Conservation (phyloP, 1,284 basidiomycete genomes). For the Trichosporon sp. region DNA sequence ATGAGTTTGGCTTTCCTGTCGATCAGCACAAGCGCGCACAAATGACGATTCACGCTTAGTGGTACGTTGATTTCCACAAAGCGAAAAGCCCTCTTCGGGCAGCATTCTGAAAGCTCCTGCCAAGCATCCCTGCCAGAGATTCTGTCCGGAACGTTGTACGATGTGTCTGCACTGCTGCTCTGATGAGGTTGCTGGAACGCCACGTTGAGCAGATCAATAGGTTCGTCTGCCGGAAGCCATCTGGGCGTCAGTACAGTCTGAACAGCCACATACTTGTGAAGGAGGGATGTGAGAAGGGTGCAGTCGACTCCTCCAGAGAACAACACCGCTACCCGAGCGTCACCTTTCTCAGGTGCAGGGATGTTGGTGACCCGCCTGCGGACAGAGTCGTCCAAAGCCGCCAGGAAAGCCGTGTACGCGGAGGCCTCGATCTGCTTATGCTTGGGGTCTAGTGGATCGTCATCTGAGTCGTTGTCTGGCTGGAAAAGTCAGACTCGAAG, state of each 20-base stretch:
- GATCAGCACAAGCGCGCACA: not conserved
- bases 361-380: constrained; percentile 51
- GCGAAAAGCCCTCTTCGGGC: constrained; percentile 76
- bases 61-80: constrained; percentile 86
- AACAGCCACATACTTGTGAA: constrained; percentile 53
- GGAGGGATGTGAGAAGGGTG: constrained; percentile 72
- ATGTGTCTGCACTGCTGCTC: constrained; percentile 20
- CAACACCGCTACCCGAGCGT: constrained; percentile 71
- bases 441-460: not conserved
- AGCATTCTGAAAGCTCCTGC: constrained; percentile 66
- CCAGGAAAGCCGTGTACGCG: not conserved
- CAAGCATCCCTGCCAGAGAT: constrained; percentile 71
- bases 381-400: constrained; percentile 46
- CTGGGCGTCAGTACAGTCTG: constrained; percentile 30
- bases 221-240: constrained; percentile 64
- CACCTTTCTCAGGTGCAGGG: constrained; percentile 30
- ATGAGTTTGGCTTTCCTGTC: constrained; percentile 59
- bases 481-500: too few species aligned
- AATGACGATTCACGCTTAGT: constrained; percentile 59
- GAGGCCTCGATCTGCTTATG: not conserved
- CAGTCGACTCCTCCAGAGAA: constrained; percentile 98
- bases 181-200: constrained; percentile 90
- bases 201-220: constrained; percentile 92
- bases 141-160: constrained; percentile 75
- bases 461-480: too few species aligned